phyloP scores from a whole-genome alignment of 1,284 basidiomycete species.

The Cutaneotrichosporon sp. region DNA sequence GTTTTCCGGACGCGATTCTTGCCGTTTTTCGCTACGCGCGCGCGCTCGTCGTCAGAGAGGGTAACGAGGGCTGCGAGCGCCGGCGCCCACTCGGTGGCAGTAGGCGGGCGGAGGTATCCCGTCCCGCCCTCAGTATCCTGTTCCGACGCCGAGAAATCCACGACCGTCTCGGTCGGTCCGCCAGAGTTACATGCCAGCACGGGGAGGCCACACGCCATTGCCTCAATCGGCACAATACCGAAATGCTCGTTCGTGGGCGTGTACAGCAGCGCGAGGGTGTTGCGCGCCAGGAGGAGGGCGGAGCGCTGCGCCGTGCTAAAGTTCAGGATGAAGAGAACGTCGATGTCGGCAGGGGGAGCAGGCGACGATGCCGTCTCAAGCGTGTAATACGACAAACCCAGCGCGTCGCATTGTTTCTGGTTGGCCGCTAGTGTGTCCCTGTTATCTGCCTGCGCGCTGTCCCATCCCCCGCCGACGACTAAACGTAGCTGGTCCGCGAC shows the following conservation, averaged over 20 bases:
- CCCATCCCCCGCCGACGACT: slow-evolving; percentile 75
- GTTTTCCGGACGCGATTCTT: slow-evolving; percentile 56
- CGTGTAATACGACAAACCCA: slow-evolving; percentile 55
- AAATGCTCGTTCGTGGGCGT: slow-evolving; percentile 96
- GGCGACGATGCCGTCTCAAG: slow-evolving; percentile 47
- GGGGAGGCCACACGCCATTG: slow-evolving; percentile 84
- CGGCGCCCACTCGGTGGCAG: slow-evolving; percentile 62
- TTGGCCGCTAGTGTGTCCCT: slow-evolving; percentile 59
- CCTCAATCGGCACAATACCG: slow-evolving; percentile 93
- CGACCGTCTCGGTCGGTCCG: slow-evolving; percentile 83
- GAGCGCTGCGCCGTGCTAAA: slow-evolving; percentile 74
- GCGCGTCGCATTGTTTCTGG: slow-evolving; percentile 54
- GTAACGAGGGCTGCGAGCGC: slow-evolving; percentile 60
- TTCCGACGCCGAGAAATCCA: slow-evolving; percentile 52
- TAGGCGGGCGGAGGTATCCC: slow-evolving; percentile 62
- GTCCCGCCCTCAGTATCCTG: slow-evolving; percentile 45
- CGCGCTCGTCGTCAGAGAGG: slow-evolving; percentile 53
- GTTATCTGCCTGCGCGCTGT: slow-evolving; percentile 65
- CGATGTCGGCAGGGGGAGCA: slow-evolving; percentile 49
- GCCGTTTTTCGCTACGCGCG: slow-evolving; percentile 55
- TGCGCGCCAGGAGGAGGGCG: slow-evolving; percentile 60
- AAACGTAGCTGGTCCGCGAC: slow-evolving; percentile 53
- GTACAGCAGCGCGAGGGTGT: slow-evolving; percentile 73
- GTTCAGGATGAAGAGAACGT: slow-evolving; percentile 79
- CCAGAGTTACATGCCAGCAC: slow-evolving; percentile 85